Evolutionary conservation across 495 filamentous ascomycete species (phyloP), one percentile per base, ranked within the genome.

Genomic region (Filosporella fistucella): DNA sequence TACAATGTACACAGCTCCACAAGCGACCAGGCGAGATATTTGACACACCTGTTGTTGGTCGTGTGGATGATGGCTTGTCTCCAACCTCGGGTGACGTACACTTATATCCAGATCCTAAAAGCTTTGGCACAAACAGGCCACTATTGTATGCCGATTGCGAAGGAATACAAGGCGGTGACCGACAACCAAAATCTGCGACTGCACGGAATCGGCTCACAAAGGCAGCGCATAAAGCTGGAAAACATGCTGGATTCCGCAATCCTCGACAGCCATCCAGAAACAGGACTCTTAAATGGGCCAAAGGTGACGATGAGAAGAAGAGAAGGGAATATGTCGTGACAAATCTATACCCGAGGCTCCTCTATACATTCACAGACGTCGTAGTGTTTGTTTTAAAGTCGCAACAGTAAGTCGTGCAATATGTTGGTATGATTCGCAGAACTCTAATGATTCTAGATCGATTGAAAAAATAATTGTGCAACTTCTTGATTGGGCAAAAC

Each of bases 81-180:
- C 74, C 81, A 0, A 83, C 78, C 4, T 80, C 79, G 4, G 80
- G 68, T 10, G 77, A 82, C 54, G 81, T 85, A 16, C 81, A 86
- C 60, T 64, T 85, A 11, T 86, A 84, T 43, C 59, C 70, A 0
- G 80, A 86, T 57, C 79, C 78, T 0, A 61, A 62, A 13, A 78
- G 72, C 0, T 67, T 69, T 29, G 54, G 58, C 10, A 58, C 62
- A 12, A 39, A 58, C 13, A 35, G 42, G 5, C 78, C 77, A 1
- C 61, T 80, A 2, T 65, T 83, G 0, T 77, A 72, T 44, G 79
- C 77, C 28, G 78, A 82, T 47, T 81, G 75, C 41, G 78, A 82
- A 56, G 75, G 76, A 2, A 61, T 77, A 14, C 66, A 68, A 32
- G 74, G 73, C 24, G 75, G 76, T 1, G 72, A 76, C n/a, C n/a